Evolutionary conservation across 2,329 filamentous ascomycete genomes (phyloP), one percentile per base, ranked within the genome.

Genomic region (Juglanconis juglandina): DNA sequence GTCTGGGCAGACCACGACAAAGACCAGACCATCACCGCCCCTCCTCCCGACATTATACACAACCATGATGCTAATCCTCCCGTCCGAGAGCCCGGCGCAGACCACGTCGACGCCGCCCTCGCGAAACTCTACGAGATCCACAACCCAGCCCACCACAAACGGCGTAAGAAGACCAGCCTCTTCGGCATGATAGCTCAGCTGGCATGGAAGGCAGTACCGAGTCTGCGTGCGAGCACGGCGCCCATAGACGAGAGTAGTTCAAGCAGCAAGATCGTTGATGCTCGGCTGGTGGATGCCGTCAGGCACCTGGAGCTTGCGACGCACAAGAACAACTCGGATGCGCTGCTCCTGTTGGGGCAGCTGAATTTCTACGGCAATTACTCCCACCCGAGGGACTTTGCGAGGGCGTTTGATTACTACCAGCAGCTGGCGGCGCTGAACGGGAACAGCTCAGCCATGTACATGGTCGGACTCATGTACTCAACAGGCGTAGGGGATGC

Each of bases 331-430:
- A 86, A 92, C 70, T 83, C 91, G 2, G 93, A 99, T 72, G 95
- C 95, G 5, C 85, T 98, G 50, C 96, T 89, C 70, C 80, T 96
- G 14, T 82, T 99, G 32, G 95, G 91, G 17, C 91, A 99, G 72
- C 88, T 99, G 82, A 96, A 96, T 78, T 98, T 98, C 75, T 92
- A 95, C 69, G 95, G 95, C 71, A 97, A 98, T 75, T 96, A 89
- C 75, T 90, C 91, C 30, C 84, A 97, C 69, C 93, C 94, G 1
- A 84, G 88, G 65, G 87, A 97, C 71, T 92, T 96, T 67, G 80
- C 84, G 37, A 81, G 85, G 52, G 91, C 95, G 0, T 96, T 96
- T 71, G 80, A 84, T 65, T 84, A 91, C 77, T 99, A 98, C 74
- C 81, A 90, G 64, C 81, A 87, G 63, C 82, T 99, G 57, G 91